A percentile compares a stretch with the other conserved stretches of the same genome.
phyloP scores from a whole-genome alignment of 768 basidiomycete genomes.

The Pulveroboletus sp. region DNA sequence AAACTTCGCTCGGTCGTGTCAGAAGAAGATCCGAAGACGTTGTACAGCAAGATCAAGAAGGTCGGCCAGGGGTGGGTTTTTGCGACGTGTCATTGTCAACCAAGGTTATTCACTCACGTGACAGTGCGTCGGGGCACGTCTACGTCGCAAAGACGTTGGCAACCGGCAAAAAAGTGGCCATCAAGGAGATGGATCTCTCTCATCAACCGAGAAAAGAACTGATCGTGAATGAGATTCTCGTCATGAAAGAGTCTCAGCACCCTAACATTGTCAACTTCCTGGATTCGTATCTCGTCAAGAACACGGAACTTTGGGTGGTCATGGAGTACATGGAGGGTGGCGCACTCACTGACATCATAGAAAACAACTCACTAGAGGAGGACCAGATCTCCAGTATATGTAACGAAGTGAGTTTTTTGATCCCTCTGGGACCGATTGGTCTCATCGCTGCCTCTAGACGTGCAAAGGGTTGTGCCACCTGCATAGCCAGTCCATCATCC shows the following conservation, averaged over 20 bases:
- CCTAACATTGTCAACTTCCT: constrained; percentile 97
- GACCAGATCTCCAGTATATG: constrained; percentile 93
- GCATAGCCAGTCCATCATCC: constrained; percentile 92
- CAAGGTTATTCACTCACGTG: constrained; percentile 6
- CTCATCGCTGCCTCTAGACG: constrained; percentile 50
- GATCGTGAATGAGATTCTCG: constrained; percentile 96
- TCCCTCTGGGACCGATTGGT: background rate
- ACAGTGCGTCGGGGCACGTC: constrained; percentile 93
- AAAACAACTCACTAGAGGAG: constrained; percentile 93
- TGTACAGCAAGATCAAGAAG: constrained; percentile 98
- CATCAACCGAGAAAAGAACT: constrained; percentile 96
- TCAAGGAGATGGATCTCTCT: constrained; percentile 97
- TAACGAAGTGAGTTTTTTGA: constrained; percentile 65
- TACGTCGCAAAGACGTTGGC: constrained; percentile 92
- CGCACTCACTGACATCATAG: constrained; percentile 95
- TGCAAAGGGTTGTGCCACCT: constrained; percentile 93
- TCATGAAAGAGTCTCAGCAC: constrained; percentile 98
- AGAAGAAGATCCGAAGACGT: constrained; percentile 78
- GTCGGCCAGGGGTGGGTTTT: constrained; percentile 91
- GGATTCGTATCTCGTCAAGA: constrained; percentile 86
- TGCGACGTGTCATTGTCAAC: constrained; percentile 1
- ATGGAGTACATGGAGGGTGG: constrained; percentile 99
- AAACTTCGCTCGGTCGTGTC: constrained; percentile 89
- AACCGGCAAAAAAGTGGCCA: constrained; percentile 86
- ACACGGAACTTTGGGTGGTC: constrained; percentile 91